phyloP scores from a whole-genome alignment of 352 stramenopile species.

The Globisporangium acanthophoron region DNA sequence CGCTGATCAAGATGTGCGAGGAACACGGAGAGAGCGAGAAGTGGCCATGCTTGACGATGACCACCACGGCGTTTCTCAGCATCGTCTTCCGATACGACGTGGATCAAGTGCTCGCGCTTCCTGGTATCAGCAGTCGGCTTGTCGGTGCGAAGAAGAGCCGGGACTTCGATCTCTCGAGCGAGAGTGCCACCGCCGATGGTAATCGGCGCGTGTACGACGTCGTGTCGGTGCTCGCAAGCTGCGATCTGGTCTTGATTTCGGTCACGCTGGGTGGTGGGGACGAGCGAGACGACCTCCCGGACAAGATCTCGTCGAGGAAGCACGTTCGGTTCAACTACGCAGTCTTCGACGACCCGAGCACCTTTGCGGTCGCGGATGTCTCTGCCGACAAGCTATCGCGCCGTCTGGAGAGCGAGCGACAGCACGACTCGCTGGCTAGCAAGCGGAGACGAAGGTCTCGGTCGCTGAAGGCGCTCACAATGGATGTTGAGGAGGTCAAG shows the following conservation, averaged over 20 bases:
- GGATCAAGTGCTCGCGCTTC: slow-evolving; percentile 20
- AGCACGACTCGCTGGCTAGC: not conserved
- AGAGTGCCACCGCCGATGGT: slow-evolving; percentile 27
- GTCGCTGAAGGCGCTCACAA: not conserved
- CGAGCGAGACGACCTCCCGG: slow-evolving; percentile 14
- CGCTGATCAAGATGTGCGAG: slow-evolving; percentile 41
- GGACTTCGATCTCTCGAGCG: slow-evolving; percentile 8
- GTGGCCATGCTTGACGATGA: slow-evolving; percentile 55
- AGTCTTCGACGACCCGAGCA: slow-evolving; percentile 30
- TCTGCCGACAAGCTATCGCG: slow-evolving; percentile 2
- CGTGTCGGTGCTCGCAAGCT: slow-evolving; percentile 49
- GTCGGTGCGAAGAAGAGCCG: slow-evolving; percentile 36
- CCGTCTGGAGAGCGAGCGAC: not conserved
- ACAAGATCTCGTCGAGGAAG: slow-evolving; percentile 33
- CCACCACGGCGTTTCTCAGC: slow-evolving; percentile 45
- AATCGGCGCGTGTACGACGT: slow-evolving; percentile 67
- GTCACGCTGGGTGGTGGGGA: slow-evolving; percentile 8
- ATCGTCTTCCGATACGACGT: slow-evolving; percentile 45
- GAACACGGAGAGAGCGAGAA: slow-evolving; percentile 30
- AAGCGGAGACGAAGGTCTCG: slow-evolving; percentile 2
- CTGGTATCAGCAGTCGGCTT: slow-evolving; percentile 35
- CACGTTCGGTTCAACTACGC: slow-evolving; percentile 49
- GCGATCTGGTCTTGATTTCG: slow-evolving; percentile 39
- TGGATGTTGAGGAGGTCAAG: not conserved
- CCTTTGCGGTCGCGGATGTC: slow-evolving; percentile 20